Evolutionary conservation across 192 early-diverging fungal species (phyloP).

Genomic region (Powellomyces hirtus): DNA sequence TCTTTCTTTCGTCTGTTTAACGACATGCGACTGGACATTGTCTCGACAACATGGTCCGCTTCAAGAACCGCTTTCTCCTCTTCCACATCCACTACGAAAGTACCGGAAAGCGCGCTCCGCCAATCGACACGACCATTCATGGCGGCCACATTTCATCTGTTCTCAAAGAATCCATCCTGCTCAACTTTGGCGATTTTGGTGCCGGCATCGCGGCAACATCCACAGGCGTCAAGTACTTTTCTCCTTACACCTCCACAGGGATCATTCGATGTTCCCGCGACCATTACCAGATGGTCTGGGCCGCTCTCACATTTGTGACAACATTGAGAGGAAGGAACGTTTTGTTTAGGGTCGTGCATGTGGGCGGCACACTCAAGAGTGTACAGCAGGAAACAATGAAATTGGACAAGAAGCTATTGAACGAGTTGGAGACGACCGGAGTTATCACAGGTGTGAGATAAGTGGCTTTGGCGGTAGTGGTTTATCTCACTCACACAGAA

Average conservation of each 20-base stretch:
- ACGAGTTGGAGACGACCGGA: conserved; percentile 14
- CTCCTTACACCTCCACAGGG: conserved; percentile 21
- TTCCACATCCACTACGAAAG: conserved; percentile 19
- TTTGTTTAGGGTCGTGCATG: conserved; percentile 25
- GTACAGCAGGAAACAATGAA: conserved; percentile 10
- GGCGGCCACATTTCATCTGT: not conserved
- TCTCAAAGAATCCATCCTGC: conserved; percentile 19
- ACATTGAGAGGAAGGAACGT: conserved; percentile 4
- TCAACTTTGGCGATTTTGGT: conserved; percentile 24
- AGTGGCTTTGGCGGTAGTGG: no score
- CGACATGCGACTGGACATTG: no score
- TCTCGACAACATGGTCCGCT: conserved; percentile 36
- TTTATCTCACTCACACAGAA: no score
- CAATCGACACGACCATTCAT: not conserved
- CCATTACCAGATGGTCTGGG: conserved; percentile 22
- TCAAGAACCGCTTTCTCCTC: conserved; percentile 35
- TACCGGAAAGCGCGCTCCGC: not conserved
- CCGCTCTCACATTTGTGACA: conserved; percentile 29
- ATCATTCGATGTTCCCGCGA: conserved; percentile 28
- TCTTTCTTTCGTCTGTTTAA: no score
- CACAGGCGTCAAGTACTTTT: conserved; percentile 30
- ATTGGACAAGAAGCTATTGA: not conserved
- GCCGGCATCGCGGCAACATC: conserved; percentile 10
- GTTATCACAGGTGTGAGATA: not conserved
- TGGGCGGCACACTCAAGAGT: conserved; percentile 33